Percentiles rank a stretch among this genome's conserved stretches.
Evolutionary conservation across 2,329 filamentous ascomycete genomes (phyloP).

Genomic region (Coniochaeta pulveracea): DNA sequence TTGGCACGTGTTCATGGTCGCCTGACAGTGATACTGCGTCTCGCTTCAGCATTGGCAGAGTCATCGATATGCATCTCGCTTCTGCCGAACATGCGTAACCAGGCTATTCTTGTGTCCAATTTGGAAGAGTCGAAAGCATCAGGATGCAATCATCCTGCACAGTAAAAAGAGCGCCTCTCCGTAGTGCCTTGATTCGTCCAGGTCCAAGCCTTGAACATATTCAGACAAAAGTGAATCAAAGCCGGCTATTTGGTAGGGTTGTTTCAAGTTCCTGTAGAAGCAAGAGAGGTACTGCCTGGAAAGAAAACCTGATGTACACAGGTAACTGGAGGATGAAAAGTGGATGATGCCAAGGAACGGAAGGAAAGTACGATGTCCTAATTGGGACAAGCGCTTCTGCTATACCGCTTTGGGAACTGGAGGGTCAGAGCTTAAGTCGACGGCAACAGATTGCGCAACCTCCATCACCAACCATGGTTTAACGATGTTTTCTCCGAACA

Average conservation of each 20-base stretch:
- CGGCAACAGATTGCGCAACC: not conserved
- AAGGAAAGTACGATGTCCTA: not conserved
- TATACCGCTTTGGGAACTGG: not conserved
- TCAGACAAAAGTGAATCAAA: no score
- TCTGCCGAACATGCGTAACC: slow-evolving; percentile 1
- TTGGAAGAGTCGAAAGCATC: no score
- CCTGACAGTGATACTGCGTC: slow-evolving; percentile 1
- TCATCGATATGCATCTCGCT: not conserved
- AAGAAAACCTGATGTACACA: no score
- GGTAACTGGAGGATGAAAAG: not conserved
- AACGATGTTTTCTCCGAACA: not conserved
- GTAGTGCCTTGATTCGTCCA: no score
- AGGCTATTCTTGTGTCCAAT: slow-evolving; percentile 3
- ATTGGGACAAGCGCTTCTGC: not conserved
- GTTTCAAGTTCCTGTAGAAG: no score
- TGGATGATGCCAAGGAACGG: no score
- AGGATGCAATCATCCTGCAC: no score
- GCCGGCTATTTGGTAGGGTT: slow-evolving; percentile 2
- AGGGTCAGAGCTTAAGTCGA: not conserved
- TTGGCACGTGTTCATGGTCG: not conserved
- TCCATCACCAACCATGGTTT: not conserved
- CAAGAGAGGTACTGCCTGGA: no score
- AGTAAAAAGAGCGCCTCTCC: no score
- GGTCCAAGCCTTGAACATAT: no score
- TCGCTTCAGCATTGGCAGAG: slow-evolving; percentile 1